Percentiles rank a stretch among this genome's conserved stretches.
Evolutionary conservation across 352 stramenopile genomes (phyloP).

Genomic region (Globisporangium nunn): DNA sequence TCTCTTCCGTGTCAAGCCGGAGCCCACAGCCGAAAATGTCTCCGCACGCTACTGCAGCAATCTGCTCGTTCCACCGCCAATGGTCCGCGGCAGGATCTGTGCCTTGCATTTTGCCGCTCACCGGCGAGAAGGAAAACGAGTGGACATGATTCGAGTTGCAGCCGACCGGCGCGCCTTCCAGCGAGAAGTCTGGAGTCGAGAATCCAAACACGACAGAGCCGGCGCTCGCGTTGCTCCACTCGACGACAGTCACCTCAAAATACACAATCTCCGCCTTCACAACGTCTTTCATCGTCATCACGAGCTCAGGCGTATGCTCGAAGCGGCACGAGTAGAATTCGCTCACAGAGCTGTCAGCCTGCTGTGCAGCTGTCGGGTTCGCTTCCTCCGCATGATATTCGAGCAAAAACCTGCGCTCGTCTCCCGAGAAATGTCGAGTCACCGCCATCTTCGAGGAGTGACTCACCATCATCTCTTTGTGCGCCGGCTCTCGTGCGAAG

Average conservation of each 20-base stretch:
- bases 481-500: slow-evolving; percentile 40
- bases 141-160: slow-evolving; percentile 24
- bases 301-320: slow-evolving; percentile 63
- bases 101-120: slow-evolving; percentile 61
- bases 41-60: slow-evolving; percentile 31
- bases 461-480: slow-evolving; percentile 74
- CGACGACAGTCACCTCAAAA: slow-evolving; percentile 69
- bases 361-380: slow-evolving; percentile 8
- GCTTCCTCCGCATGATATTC: slow-evolving; percentile 52
- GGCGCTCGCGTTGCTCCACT: slow-evolving; percentile 31
- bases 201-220: slow-evolving; percentile 51
- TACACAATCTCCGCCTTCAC: slow-evolving; percentile 77
- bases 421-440: slow-evolving; percentile 57
- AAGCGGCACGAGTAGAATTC: slow-evolving; percentile 73
- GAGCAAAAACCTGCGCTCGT: slow-evolving; percentile 74
- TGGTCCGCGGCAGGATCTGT: slow-evolving; percentile 46
- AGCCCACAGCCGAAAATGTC: slow-evolving; percentile 78
- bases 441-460: slow-evolving; percentile 78
- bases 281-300: slow-evolving; percentile 62
- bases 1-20: slow-evolving; percentile 69
- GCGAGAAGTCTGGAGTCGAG: slow-evolving; percentile 53
- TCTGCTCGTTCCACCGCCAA: slow-evolving; percentile 66
- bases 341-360: slow-evolving; percentile 9
- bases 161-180: slow-evolving; percentile 61
- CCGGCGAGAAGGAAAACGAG: slow-evolving; percentile 67